Evolutionary conservation across 148 eudicot genomes (phyloP).

Genomic region (Vaccinium corymbosum): DNA sequence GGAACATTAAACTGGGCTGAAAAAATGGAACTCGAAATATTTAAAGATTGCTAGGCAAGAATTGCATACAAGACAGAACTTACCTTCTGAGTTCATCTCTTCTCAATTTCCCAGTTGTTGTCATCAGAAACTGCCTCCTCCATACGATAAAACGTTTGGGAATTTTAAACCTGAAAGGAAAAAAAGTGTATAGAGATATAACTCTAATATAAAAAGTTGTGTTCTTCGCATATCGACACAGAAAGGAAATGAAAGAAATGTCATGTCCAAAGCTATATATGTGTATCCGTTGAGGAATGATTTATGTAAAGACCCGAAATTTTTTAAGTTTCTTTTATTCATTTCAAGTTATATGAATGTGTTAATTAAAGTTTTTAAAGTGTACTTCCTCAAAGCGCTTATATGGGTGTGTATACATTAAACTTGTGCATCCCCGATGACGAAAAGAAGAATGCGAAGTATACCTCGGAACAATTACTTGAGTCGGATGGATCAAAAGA

Average conservation of each 20-base stretch:
- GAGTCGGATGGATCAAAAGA: too few species aligned
- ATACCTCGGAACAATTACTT: too few species aligned
- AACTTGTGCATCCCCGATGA: too few species aligned
- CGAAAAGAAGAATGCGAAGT: too few species aligned
- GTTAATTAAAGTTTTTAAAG: too few species aligned
- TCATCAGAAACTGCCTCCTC: conserved; percentile 62
- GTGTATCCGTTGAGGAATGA: not conserved
- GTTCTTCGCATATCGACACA: not conserved
- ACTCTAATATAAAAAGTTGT: not conserved
- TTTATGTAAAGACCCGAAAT: too few species aligned
- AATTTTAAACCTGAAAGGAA: conserved; percentile 65
- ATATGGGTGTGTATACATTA: too few species aligned
- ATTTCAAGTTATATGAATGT: too few species aligned
- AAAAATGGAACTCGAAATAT: not conserved
- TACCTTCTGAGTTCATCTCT: conserved; percentile 59
- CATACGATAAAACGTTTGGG: conserved; percentile 57
- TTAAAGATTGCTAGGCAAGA: conserved; percentile 44
- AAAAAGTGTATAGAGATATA: not conserved
- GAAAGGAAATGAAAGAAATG: not conserved
- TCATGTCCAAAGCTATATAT: not conserved
- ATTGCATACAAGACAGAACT: conserved; percentile 34
- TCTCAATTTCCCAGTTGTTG: conserved; percentile 67
- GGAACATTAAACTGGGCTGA: not conserved
- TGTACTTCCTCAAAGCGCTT: too few species aligned
- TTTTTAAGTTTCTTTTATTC: too few species aligned